Evolutionary conservation across 352 stramenopile genomes (phyloP), one percentile per base, ranked within the genome.

Genomic region (Globisporangium solare): DNA sequence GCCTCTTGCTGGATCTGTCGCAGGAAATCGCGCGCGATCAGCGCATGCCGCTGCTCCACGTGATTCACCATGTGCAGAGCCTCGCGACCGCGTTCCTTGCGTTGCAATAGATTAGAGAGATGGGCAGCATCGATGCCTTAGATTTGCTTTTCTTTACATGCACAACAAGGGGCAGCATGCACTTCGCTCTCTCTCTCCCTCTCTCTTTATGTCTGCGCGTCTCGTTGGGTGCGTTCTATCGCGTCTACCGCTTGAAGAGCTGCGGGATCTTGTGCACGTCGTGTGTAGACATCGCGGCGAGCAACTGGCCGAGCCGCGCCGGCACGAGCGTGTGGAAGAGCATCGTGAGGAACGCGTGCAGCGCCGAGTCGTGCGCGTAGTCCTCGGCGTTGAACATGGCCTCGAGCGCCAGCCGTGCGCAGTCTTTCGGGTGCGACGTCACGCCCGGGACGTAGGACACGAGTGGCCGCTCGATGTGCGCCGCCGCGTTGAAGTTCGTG

Each of bases 401-500:
- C n/a, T 81, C 58, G 12, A 91, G 56, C 18, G 75, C 78, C 15
- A 71, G 48, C 35, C 49, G 37, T 0, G 76, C 78, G 17, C 63
- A 73, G 45, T 79, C 66, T 57, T 83, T 84, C 13, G 71, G 57
- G 47, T 71, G 60, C 12, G 60, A 61, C 20, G 66, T 66, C 22
- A 54, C 72, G 18, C 67, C 63, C 1, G 61, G 64, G 40, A 76
- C 67, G 43, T 74, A 73, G 48, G 75, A 67, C 58, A 57, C 73
- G 37, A 86, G 21, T 1, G 69, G 55, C 4, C 72, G 63, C 27
- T 83, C 62, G 32, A 64, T 45, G 4, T 70, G 51, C 11, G 72
- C 70, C 3, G 71, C 71, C 43, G 73, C 70, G 50, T 70, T 66
- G 37, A 94, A 88, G 52, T 89, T 89, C n/a, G 86, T 90, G 31